phyloP scores from a whole-genome alignment of 176 grass and related monocot genomes.

The Musa schizocarpa region DNA sequence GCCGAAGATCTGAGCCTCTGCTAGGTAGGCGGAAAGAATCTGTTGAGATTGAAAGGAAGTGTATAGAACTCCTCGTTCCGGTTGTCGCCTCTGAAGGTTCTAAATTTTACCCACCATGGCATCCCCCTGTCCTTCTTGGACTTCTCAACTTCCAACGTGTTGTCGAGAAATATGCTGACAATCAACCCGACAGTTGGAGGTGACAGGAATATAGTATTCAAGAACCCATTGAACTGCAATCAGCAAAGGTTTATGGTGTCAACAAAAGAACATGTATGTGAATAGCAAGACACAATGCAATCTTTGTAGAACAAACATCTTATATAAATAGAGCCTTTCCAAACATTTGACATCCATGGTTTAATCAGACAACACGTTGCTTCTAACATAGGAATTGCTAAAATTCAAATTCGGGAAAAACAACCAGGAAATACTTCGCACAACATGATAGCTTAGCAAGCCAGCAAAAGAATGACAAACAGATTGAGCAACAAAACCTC shows the following conservation, averaged over 20 bases:
- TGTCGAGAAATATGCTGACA: slow-evolving; percentile 68
- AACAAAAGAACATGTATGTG: neutral
- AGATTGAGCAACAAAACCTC: no score
- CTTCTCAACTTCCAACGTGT: slow-evolving; percentile 67
- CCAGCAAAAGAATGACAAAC: no score
- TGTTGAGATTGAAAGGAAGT: slow-evolving; percentile 86
- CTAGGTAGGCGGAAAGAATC: slow-evolving; percentile 59
- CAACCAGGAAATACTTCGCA: no score
- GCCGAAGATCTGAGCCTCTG: neutral
- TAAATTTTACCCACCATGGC: slow-evolving; percentile 80
- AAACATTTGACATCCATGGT: no score
- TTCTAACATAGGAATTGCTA: no score
- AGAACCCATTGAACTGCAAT: slow-evolving; percentile 47
- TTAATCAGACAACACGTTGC: no score
- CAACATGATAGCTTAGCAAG: no score
- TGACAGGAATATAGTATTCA: slow-evolving; percentile 48
- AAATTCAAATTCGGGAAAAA: no score
- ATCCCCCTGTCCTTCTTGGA: slow-evolving; percentile 68
- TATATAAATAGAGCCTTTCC: no score
- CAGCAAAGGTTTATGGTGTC: neutral
- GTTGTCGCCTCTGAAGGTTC: slow-evolving; percentile 75
- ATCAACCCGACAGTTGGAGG: slow-evolving; percentile 63
- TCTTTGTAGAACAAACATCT: no score
- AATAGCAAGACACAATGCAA: no score
- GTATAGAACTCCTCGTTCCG: slow-evolving; percentile 89